These are phyloP conservation scores for Yamagishiella unicocca DNA, from an alignment of 139 green algal species.

Conservation along the genomic window DNA sequence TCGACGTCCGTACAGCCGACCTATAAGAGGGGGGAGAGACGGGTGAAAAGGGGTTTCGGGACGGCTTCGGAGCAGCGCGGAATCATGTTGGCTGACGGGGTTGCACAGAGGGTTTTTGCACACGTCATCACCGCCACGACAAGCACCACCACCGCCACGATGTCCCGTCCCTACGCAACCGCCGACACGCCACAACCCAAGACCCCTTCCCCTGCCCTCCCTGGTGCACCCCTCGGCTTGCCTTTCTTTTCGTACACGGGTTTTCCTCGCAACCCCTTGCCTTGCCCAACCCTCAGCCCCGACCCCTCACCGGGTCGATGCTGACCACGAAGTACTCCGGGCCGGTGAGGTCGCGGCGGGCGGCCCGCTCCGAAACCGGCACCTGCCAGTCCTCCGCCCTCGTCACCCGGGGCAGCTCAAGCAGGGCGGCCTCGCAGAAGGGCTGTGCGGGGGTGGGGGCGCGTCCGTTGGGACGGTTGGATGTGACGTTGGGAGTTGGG, in stretches of 20 bases:
- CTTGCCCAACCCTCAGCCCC: neutral
- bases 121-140: too few species aligned
- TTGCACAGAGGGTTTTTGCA: too few species aligned
- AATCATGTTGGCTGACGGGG: too few species aligned
- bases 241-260: too few species aligned
- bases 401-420: slow-evolving; percentile 68
- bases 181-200: too few species aligned
- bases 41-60: neutral
- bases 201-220: too few species aligned
- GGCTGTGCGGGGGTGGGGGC: slow-evolving; percentile 49
- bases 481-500: neutral
- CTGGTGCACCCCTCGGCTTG: too few species aligned
- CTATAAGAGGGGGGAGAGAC: neutral
- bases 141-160: too few species aligned
- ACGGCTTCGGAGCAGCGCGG: neutral
- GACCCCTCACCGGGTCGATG: slow-evolving; percentile 55
- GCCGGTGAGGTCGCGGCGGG: slow-evolving; percentile 59
- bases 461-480: too few species aligned
- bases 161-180: too few species aligned
- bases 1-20: slow-evolving; percentile 75
- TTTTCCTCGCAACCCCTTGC: too few species aligned
- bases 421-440: slow-evolving; percentile 71
- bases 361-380: slow-evolving; percentile 39
- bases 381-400: slow-evolving; percentile 50
- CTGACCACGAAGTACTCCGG: slow-evolving; percentile 62